These are phyloP conservation scores for Penstemon davidsonii DNA, from an alignment of 257 asterid genomes.

Conservation along the genomic window DNA sequence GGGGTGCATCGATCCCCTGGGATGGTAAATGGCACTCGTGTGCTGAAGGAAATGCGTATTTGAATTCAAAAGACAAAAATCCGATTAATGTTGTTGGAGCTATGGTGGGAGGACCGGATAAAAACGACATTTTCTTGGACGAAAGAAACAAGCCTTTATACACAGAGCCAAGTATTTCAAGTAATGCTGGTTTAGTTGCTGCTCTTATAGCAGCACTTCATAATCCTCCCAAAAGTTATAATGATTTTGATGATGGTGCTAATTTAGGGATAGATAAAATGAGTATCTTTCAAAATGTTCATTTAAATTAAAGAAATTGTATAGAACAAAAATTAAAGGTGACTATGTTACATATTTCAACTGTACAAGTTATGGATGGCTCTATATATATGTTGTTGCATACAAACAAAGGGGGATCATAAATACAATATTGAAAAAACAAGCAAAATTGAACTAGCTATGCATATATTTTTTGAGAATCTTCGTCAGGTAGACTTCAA, in stretches of 20 bases:
- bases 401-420: neutral
- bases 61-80: conserved; percentile 32
- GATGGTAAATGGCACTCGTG: conserved; percentile 37
- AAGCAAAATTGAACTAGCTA: too few relatives aligned
- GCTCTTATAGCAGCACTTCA: conserved; percentile 57
- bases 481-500: conserved; percentile 52
- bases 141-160: conserved; percentile 40
- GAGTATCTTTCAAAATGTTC: conserved; percentile 48
- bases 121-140: conserved; percentile 39
- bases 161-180: conserved; percentile 52
- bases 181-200: conserved; percentile 62
- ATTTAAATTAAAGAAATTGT: neutral
- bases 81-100: conserved; percentile 52
- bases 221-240: conserved; percentile 31
- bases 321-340: neutral
- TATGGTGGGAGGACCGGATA: conserved; percentile 63
- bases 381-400: conserved; percentile 11
- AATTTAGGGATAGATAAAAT: conserved; percentile 48
- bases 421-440: too few relatives aligned
- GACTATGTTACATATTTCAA: conserved; percentile 29
- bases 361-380: conserved; percentile 28
- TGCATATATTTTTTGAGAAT: neutral
- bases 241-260: conserved; percentile 23
- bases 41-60: conserved; percentile 42
- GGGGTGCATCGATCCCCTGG: conserved; percentile 65